Evolutionary conservation across 108 stramenopile genomes (phyloP).

Genomic region (Schizochytrium sp.): DNA sequence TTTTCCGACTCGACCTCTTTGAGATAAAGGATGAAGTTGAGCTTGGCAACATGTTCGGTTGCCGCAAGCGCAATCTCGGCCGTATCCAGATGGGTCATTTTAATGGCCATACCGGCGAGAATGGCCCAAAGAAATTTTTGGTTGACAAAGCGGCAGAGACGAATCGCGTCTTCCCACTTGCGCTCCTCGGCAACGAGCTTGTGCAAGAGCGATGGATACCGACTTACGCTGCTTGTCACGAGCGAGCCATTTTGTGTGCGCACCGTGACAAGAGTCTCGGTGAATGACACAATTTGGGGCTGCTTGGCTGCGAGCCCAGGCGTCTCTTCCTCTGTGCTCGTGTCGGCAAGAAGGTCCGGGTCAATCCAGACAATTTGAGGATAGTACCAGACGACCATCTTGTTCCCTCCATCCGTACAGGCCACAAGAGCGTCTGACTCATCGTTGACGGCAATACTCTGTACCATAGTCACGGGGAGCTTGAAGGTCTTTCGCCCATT

Average conservation of each 20-base stretch:
- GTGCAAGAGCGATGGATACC: slow-evolving; percentile 38
- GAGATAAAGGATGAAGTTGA: slow-evolving; percentile 47
- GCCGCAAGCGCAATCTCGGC: slow-evolving; percentile 53
- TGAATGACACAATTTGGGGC: slow-evolving; percentile 23
- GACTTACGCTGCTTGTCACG: slow-evolving; percentile 44
- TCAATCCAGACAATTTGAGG: slow-evolving; percentile 48
- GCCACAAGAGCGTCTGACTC: slow-evolving; percentile 37
- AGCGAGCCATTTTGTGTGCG: slow-evolving; percentile 72
- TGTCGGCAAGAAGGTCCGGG: slow-evolving; percentile 38
- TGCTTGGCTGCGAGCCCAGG: slow-evolving; percentile 34
- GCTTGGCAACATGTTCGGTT: slow-evolving; percentile 47
- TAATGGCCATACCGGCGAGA: slow-evolving; percentile 48
- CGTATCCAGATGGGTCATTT: slow-evolving; percentile 38
- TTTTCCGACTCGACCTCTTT: slow-evolving; percentile 40
- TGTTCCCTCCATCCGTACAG: slow-evolving; percentile 37
- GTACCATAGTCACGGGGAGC: slow-evolving; percentile 41
- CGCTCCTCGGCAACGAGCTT: not conserved
- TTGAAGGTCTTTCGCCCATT: not conserved
- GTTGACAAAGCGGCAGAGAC: slow-evolving; percentile 49
- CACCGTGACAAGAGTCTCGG: slow-evolving; percentile 32
- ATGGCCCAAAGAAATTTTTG: slow-evolving; percentile 41
- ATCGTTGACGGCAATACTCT: slow-evolving; percentile 39
- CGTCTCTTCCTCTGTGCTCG: slow-evolving; percentile 26
- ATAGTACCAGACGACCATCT: slow-evolving; percentile 46
- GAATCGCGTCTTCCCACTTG: slow-evolving; percentile 46